Conservation (phyloP, 352 stramenopile genomes). For the Bremia lactucae region DNA sequence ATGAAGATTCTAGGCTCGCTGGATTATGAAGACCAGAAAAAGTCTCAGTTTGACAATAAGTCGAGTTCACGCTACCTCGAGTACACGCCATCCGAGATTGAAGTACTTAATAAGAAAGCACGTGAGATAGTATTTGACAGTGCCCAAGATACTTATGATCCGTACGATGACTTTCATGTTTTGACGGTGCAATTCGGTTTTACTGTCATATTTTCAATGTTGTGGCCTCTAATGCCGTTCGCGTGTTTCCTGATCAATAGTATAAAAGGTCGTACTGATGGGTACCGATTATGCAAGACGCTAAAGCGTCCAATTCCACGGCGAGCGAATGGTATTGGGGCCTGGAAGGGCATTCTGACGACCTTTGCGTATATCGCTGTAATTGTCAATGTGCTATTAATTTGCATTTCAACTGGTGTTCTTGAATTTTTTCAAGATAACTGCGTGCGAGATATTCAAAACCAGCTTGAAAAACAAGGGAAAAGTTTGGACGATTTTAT, state of each 20-base stretch:
- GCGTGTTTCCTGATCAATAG: conserved; percentile 64
- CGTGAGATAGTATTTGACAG: conserved; percentile 64
- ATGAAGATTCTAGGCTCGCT: conserved; percentile 78
- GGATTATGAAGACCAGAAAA: conserved; percentile 63
- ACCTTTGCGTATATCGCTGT: conserved; percentile 54
- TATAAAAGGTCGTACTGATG: conserved; percentile 55
- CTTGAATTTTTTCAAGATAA: conserved; percentile 57
- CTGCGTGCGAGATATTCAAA: conserved; percentile 42
- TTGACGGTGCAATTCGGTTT: conserved; percentile 65
- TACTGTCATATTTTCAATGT: conserved; percentile 73
- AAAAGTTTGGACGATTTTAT: conserved; percentile 62
- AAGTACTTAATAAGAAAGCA: conserved; percentile 55
- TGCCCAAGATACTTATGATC: conserved; percentile 61
- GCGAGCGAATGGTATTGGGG: conserved; percentile 62
- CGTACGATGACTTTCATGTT: conserved; percentile 68
- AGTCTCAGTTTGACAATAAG: conserved; percentile 66
- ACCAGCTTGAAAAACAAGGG: conserved; percentile 45
- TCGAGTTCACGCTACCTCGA: conserved; percentile 53
- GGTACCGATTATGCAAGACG: conserved; percentile 56
- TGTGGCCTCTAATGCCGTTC: conserved; percentile 68
- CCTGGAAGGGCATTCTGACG: conserved; percentile 50
- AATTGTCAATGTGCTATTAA: conserved; percentile 58
- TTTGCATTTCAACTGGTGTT: conserved; percentile 61
- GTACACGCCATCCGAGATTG: conserved; percentile 47
- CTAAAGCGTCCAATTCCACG: conserved; percentile 62